Evolutionary conservation across 2,329 filamentous ascomycete species (phyloP).

Genomic region (Zymoseptoria passerinii): DNA sequence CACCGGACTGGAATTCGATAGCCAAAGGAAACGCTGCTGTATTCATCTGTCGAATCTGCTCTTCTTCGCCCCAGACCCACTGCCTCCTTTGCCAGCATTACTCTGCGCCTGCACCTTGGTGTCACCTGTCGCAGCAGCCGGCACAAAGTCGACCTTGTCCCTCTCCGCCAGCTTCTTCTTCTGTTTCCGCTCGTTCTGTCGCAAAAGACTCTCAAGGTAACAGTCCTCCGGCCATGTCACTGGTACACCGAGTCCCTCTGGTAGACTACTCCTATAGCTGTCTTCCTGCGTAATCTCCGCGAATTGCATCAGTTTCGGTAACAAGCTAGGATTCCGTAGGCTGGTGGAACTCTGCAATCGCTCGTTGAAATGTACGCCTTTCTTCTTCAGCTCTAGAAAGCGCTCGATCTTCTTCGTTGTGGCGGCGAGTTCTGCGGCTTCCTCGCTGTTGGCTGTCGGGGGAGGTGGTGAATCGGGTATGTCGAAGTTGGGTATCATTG

Average conservation of each 20-base stretch:
- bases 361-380: constrained; percentile 69
- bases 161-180: constrained; percentile 31
- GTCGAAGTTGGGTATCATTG: constrained; percentile 60
- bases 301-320: constrained; percentile 65
- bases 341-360: constrained; percentile 59
- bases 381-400: constrained; percentile 69
- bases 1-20: neutral
- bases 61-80: constrained; percentile 1
- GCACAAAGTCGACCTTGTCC: constrained; percentile 27
- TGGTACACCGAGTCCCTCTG: constrained; percentile 31
- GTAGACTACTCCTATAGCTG: constrained; percentile 58
- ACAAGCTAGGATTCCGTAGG: constrained; percentile 62
- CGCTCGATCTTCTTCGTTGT: constrained; percentile 61
- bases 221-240: constrained; percentile 35
- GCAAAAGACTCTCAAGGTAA: constrained; percentile 32
- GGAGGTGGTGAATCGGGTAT: constrained; percentile 65
- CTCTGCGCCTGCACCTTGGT: constrained; percentile 8
- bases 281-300: constrained; percentile 48
- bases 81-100: constrained; percentile 1
- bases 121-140: constrained; percentile 7
- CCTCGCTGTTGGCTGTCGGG: constrained; percentile 29
- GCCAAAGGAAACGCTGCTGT: neutral
- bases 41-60: constrained; percentile 10
- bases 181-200: constrained; percentile 30
- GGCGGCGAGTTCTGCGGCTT: constrained; percentile 24